phyloP scores from a whole-genome alignment of 345 rosid species.

The Psidium guajava region DNA sequence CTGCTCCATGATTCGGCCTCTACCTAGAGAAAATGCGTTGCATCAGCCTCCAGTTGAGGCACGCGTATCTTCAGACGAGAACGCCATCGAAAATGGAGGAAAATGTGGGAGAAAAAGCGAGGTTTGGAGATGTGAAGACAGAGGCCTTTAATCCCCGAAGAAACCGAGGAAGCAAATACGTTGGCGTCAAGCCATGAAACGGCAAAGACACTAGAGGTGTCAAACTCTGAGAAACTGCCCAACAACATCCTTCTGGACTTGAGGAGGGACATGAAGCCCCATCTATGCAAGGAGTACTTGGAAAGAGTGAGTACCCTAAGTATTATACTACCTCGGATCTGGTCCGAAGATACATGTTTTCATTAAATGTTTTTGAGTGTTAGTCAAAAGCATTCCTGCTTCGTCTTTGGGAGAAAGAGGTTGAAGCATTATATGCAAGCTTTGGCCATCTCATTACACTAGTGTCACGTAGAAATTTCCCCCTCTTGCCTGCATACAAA shows the following conservation, averaged over 20 bases:
- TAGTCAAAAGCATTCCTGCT: neutral
- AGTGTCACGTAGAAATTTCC: neutral
- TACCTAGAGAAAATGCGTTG: neutral
- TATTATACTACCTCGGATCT: neutral
- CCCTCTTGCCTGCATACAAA: neutral
- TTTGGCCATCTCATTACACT: neutral
- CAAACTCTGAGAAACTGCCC: slow-evolving; percentile 12
- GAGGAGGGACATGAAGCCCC: slow-evolving; percentile 16
- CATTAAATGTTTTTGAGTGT: neutral
- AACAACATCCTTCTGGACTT: slow-evolving; percentile 13
- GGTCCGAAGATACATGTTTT: neutral
- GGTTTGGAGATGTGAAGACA: slow-evolving; percentile 12
- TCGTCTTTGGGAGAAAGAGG: neutral
- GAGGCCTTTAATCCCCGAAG: slow-evolving; percentile 8
- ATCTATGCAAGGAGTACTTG: slow-evolving; percentile 21
- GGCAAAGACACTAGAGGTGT: slow-evolving; percentile 26
- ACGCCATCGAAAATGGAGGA: slow-evolving; percentile 14
- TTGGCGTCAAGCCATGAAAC: slow-evolving; percentile 17
- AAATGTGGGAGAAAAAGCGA: slow-evolving; percentile 18
- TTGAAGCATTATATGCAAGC: neutral
- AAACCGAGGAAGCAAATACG: slow-evolving; percentile 15
- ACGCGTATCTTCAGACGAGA: slow-evolving; percentile 20
- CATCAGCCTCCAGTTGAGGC: neutral
- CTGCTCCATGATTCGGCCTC: neutral
- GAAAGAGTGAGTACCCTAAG: slow-evolving; percentile 10